Percentiles rank a stretch among this genome's conserved stretches.
Conservation (phyloP, 2,329 filamentous ascomycete genomes). For the Penicillium verrucosum region DNA sequence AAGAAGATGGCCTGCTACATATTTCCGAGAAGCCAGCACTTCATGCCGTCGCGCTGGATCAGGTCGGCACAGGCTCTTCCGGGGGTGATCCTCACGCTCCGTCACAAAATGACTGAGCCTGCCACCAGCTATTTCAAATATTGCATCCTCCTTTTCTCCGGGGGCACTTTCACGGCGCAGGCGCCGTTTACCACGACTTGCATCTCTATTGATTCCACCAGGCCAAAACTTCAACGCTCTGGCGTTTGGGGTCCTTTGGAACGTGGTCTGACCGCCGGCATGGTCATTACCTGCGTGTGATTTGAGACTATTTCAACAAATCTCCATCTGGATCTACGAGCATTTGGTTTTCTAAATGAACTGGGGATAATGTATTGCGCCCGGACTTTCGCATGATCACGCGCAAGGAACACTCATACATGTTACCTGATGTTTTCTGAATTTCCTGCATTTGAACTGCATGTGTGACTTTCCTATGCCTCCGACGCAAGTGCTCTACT, state of each 20-base stretch:
- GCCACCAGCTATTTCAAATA: neutral
- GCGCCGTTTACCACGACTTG: slow-evolving; percentile 14
- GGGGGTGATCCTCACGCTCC: slow-evolving; percentile 25
- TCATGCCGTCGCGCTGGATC: slow-evolving; percentile 81
- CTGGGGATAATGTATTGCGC: neutral
- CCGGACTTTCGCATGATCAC: neutral
- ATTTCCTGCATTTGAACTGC: neutral
- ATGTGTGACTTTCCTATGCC: neutral
- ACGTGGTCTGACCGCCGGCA: neutral
- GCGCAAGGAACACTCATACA: slow-evolving; percentile 1
- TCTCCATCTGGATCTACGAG: neutral
- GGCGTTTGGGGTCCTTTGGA: neutral
- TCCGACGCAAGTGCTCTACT: neutral
- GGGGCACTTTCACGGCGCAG: slow-evolving; percentile 15
- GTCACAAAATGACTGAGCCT: slow-evolving; percentile 11
- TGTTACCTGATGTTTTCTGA: neutral
- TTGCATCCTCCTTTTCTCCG: slow-evolving; percentile 6
- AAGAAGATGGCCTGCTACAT: slow-evolving; percentile 56
- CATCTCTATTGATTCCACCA: neutral
- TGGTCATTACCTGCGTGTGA: neutral
- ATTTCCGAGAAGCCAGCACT: slow-evolving; percentile 69
- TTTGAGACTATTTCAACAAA: neutral
- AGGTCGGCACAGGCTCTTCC: slow-evolving; percentile 50
- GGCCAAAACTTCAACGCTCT: neutral
- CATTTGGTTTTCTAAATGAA: neutral